Evolutionary conservation across 2,329 filamentous ascomycete genomes (phyloP).

Genomic region (Epichloe amarillans): DNA sequence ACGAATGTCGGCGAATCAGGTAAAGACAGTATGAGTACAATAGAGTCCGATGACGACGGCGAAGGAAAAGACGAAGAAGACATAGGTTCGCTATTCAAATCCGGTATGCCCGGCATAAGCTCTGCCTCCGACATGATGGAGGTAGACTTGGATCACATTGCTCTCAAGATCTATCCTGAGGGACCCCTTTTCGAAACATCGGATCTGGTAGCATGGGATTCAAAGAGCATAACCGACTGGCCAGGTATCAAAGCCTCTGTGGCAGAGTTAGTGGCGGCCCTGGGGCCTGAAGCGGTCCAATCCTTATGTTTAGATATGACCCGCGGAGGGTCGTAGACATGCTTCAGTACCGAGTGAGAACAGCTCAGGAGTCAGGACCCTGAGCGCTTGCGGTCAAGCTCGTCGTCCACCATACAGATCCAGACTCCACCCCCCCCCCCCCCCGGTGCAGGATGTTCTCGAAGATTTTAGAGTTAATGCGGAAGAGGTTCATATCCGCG

Average conservation of each 20-base stretch:
- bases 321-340: background rate
- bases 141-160: slow-evolving; percentile 46
- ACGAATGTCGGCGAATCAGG: background rate
- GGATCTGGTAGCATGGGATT: slow-evolving; percentile 47
- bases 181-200: slow-evolving; percentile 28
- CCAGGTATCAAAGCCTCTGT: slow-evolving; percentile 46
- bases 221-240: slow-evolving; percentile 33
- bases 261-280: slow-evolving; percentile 52
- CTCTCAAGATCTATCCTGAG: slow-evolving; percentile 32
- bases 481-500: too few relatives aligned
- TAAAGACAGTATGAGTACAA: slow-evolving; percentile 1
- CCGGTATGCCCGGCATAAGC: slow-evolving; percentile 55
- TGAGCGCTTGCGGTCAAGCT: background rate
- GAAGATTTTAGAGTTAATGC: too few relatives aligned
- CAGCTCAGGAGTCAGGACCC: background rate
- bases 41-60: background rate
- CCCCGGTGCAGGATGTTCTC: too few relatives aligned
- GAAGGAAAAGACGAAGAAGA: slow-evolving; percentile 13
- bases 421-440: too few relatives aligned
- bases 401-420: background rate
- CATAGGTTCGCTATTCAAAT: slow-evolving; percentile 35
- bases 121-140: slow-evolving; percentile 37
- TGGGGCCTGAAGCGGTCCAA: slow-evolving; percentile 46
- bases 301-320: slow-evolving; percentile 46
- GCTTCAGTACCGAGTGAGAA: background rate